Percentiles rank a stretch among this genome's conserved stretches.
Evolutionary conservation across 1,284 basidiomycete species (phyloP).

Genomic region (Mrakiaceae sp.): DNA sequence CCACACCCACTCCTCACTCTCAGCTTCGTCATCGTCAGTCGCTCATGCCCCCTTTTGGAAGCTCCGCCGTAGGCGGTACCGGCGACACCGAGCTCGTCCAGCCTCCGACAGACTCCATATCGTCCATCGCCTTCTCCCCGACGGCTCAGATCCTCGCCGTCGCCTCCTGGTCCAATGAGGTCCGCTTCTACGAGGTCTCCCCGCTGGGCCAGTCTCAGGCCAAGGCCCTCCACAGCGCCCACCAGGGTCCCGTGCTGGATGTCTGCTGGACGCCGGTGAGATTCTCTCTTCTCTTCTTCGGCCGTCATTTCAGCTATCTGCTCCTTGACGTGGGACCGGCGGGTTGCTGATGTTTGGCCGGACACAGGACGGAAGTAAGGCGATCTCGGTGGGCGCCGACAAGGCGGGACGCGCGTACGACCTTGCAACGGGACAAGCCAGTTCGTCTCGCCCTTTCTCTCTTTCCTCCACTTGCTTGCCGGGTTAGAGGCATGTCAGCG

Average conservation of each 20-base stretch:
- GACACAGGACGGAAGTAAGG: slow-evolving; percentile 58
- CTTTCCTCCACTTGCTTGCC: not conserved
- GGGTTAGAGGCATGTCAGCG: too few species aligned
- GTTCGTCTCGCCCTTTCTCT: slow-evolving; percentile 25
- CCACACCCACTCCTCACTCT: not conserved
- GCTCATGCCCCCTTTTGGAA: slow-evolving; percentile 4
- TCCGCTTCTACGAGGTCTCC: slow-evolving; percentile 43
- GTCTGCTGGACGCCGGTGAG: slow-evolving; percentile 64
- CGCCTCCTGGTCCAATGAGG: slow-evolving; percentile 64
- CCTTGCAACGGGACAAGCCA: slow-evolving; percentile 52
- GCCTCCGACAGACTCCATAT: slow-evolving; percentile 62
- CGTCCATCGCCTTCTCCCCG: slow-evolving; percentile 50
- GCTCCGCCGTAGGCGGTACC: not conserved
- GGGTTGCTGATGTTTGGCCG: not conserved
- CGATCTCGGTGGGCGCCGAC: slow-evolving; percentile 78
- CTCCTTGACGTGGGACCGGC: not conserved
- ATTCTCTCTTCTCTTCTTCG: not conserved
- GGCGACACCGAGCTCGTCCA: slow-evolving; percentile 59
- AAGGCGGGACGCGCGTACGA: slow-evolving; percentile 74
- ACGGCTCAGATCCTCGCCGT: slow-evolving; percentile 63
- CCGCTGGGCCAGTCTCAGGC: slow-evolving; percentile 46
- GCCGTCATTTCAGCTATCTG: slow-evolving; percentile 1
- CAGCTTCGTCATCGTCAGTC: not conserved
- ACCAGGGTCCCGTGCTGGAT: slow-evolving; percentile 70
- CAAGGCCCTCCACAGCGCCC: slow-evolving; percentile 63